These are phyloP conservation scores for Saccharomycopsis schoenii DNA, from an alignment of 805 yeast genomes.

Conservation along the genomic window DNA sequence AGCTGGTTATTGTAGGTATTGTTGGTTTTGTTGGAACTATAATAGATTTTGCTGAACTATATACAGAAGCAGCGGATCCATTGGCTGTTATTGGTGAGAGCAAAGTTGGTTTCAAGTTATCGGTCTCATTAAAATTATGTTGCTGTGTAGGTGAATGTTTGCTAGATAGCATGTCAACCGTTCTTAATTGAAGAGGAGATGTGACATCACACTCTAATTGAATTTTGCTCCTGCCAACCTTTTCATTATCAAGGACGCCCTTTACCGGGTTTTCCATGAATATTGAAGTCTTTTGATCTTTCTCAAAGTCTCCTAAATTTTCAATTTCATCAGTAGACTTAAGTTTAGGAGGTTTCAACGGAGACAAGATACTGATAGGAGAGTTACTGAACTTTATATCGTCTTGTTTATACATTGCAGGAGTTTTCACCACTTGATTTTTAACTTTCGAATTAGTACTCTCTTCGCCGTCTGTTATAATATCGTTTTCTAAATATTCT, in stretches of 20 bases:
- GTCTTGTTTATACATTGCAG: background rate
- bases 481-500: background rate
- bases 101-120: background rate
- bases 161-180: no score
- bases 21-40: background rate
- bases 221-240: background rate
- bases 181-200: background rate
- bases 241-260: background rate
- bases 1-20: background rate
- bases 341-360: slow-evolving; percentile 16
- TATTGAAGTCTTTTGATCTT: background rate
- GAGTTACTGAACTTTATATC: slow-evolving; percentile 4
- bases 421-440: background rate
- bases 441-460: background rate
- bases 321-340: slow-evolving; percentile 12
- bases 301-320: slow-evolving; percentile 19
- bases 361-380: slow-evolving; percentile 17
- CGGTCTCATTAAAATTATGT: background rate
- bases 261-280: background rate
- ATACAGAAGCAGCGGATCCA: background rate
- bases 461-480: background rate
- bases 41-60: background rate
- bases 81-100: background rate
- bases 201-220: background rate
- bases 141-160: background rate